Conservation (phyloP, 306 rosid genomes). For the Corylus avellana region DNA sequence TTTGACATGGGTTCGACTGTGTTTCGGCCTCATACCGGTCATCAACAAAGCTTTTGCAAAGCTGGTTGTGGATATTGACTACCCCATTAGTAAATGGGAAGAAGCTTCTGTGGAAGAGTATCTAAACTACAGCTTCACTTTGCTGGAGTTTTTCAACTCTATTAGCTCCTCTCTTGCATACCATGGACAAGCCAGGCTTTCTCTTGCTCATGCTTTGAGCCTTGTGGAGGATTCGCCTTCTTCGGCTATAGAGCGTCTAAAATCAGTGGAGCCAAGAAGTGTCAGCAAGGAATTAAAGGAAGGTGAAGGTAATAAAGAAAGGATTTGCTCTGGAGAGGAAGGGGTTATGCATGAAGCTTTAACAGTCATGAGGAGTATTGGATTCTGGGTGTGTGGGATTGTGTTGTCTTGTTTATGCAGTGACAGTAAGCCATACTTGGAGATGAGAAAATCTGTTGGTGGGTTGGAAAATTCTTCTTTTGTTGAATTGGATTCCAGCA, state of each 20-base stretch:
- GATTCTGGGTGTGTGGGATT: constrained; percentile 65
- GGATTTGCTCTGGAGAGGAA: constrained; percentile 36
- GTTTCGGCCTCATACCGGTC: constrained; percentile 43
- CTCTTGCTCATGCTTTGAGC: constrained; percentile 55
- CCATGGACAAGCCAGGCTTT: constrained; percentile 48
- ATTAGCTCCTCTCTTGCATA: constrained; percentile 51
- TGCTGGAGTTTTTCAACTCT: constrained; percentile 62
- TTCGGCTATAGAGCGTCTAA: constrained; percentile 43
- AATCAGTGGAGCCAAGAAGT: constrained; percentile 29
- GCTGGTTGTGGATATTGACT: constrained; percentile 56
- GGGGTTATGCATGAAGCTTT: constrained; percentile 46
- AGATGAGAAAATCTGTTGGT: constrained; percentile 40
- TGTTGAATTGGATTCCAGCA: constrained; percentile 35
- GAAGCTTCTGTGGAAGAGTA: constrained; percentile 50
- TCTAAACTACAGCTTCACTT: constrained; percentile 47
- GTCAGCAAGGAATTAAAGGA: constrained; percentile 26
- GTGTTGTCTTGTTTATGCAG: constrained; percentile 50
- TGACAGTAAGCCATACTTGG: constrained; percentile 43
- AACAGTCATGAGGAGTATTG: constrained; percentile 51
- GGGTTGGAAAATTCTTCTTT: constrained; percentile 41
- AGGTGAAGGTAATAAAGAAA: constrained; percentile 18
- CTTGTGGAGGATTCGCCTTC: constrained; percentile 43
- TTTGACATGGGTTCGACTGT: constrained; percentile 47
- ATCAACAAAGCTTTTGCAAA: constrained; percentile 61
- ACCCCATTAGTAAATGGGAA: constrained; percentile 61